Evolutionary conservation across 257 asterid species (phyloP).

Genomic region (Solanum neorickii): DNA sequence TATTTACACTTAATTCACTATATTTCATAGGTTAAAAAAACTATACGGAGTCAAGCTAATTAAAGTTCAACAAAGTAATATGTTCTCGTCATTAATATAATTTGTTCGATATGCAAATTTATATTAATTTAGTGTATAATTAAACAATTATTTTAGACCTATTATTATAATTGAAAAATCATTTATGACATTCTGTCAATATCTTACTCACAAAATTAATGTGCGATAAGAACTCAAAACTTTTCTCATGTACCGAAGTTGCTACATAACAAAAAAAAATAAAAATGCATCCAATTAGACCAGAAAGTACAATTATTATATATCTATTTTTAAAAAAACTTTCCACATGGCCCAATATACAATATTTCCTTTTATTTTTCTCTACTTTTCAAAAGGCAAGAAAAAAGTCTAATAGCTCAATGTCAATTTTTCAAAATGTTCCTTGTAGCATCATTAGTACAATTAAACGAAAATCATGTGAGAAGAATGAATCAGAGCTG

Average conservation of each 20-base stretch:
- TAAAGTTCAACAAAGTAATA: background rate
- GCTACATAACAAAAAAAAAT: background rate
- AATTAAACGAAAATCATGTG: too few relatives aligned
- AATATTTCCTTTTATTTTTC: too few relatives aligned
- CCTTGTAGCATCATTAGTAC: background rate
- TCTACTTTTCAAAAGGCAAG: background rate
- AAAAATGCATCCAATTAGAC: background rate
- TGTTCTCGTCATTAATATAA: background rate
- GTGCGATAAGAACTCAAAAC: too few relatives aligned
- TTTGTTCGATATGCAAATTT: background rate
- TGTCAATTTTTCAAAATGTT: background rate
- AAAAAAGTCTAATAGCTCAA: background rate
- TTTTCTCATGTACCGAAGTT: background rate
- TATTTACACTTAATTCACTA: background rate
- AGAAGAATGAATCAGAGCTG: too few relatives aligned
- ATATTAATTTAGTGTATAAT: background rate
- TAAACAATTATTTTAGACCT: too few relatives aligned
- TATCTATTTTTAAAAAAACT: too few relatives aligned
- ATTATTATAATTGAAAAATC: too few relatives aligned
- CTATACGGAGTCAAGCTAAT: background rate
- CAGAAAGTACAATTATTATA: background rate
- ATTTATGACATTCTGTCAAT: too few relatives aligned
- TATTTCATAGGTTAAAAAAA: too few relatives aligned
- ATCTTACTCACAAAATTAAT: too few relatives aligned
- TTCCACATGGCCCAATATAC: background rate